phyloP scores from a whole-genome alignment of 257 asterid species.

The Forsythia viridissima region DNA sequence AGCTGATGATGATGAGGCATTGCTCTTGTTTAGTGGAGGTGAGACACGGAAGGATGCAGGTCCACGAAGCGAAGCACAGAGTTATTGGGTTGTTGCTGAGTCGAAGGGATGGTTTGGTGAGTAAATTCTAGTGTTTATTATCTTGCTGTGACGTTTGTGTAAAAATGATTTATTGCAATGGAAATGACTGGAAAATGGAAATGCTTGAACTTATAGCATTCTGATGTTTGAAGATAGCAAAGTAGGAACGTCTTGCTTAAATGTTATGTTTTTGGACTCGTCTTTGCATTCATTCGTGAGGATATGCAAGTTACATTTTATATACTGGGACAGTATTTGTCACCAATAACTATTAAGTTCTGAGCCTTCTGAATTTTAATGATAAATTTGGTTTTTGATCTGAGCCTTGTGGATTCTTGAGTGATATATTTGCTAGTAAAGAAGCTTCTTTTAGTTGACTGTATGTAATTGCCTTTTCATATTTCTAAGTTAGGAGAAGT shows the following conservation, averaged over 20 bases:
- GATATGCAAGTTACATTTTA: not conserved
- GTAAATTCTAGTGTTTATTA: conserved; percentile 30
- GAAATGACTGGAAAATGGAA: not conserved
- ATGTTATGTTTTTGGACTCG: not conserved
- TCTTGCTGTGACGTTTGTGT: conserved; percentile 1
- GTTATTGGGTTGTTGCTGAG: conserved; percentile 95
- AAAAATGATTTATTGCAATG: conserved; percentile 14
- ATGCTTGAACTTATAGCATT: conserved; percentile 10
- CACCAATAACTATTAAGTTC: not conserved
- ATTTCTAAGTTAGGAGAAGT: not conserved
- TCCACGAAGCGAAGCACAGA: conserved; percentile 95
- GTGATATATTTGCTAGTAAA: not conserved
- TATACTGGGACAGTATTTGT: not conserved
- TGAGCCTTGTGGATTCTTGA: not conserved
- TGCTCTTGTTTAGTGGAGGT: conserved; percentile 94
- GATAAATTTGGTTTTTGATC: not conserved
- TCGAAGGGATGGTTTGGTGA: conserved; percentile 94
- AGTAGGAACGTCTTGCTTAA: not conserved
- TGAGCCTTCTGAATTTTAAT: not conserved
- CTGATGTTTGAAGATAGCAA: conserved; percentile 20
- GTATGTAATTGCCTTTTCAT: not conserved
- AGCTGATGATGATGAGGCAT: conserved; percentile 58
- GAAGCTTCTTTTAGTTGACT: not conserved
- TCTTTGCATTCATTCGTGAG: conserved; percentile 1
- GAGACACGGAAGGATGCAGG: conserved; percentile 97